phyloP scores from a whole-genome alignment of 192 early-diverging fungal genomes.

The Entomortierella chlamydospora region DNA sequence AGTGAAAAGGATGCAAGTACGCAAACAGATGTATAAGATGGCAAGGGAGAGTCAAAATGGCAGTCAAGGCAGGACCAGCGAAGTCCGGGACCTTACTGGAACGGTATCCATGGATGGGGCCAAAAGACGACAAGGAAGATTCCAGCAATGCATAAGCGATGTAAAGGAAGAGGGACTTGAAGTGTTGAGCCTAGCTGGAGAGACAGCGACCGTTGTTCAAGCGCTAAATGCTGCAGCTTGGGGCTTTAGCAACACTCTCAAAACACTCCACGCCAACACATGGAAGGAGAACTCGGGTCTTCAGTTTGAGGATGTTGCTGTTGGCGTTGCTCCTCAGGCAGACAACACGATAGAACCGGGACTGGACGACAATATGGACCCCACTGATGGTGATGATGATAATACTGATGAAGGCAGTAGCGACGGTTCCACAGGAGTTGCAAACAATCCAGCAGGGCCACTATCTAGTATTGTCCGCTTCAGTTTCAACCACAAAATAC shows the following conservation, averaged over 20 bases:
- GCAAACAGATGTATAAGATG: not conserved
- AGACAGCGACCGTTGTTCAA: slow-evolving; percentile 2
- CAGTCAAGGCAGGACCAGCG: not conserved
- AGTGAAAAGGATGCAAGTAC: not conserved
- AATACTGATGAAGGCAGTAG: not conserved
- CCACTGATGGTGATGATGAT: not conserved
- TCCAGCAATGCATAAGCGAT: not conserved
- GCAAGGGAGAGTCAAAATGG: not conserved
- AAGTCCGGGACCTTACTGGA: too few relatives aligned
- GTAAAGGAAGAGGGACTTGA: not conserved
- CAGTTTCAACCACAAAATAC: not conserved
- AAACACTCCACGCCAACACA: not conserved
- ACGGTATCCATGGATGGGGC: too few relatives aligned
- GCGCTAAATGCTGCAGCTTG: slow-evolving; percentile 5
- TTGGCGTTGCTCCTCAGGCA: not conserved
- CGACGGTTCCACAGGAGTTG: not conserved
- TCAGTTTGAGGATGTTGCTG: slow-evolving; percentile 1
- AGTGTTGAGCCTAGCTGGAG: slow-evolving; percentile 17
- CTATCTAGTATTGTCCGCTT: not conserved
- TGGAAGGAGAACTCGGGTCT: slow-evolving; percentile 5
- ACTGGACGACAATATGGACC: not conserved
- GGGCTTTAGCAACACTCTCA: slow-evolving; percentile 1
- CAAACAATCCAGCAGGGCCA: not conserved
- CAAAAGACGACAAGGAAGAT: not conserved
- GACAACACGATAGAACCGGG: not conserved